Evolutionary conservation across 2,329 filamentous ascomycete genomes (phyloP).

Genomic region (Cordyceps cicadae): DNA sequence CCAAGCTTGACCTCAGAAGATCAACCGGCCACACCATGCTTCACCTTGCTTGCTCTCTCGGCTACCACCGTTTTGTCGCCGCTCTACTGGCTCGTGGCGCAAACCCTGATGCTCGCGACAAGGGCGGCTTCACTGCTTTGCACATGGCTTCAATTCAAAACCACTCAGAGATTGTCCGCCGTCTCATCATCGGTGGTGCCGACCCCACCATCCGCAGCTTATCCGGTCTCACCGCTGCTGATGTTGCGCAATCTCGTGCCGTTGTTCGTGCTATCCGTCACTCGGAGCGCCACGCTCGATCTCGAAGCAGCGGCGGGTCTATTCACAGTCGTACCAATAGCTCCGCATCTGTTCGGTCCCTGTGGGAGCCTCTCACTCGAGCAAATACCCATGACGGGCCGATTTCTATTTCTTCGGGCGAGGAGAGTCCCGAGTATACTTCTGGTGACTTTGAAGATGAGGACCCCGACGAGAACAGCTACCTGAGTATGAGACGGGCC

Average conservation of each 20-base stretch:
- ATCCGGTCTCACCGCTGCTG: constrained; percentile 61
- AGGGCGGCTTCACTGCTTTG: constrained; percentile 72
- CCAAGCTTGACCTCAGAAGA: constrained; percentile 56
- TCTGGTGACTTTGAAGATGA: constrained; percentile 36
- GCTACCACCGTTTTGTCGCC: constrained; percentile 66
- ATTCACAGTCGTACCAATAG: constrained; percentile 57
- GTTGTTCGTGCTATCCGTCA: constrained; percentile 56
- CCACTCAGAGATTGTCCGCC: constrained; percentile 66
- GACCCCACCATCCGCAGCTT: constrained; percentile 63
- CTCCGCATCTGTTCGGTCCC: constrained; percentile 55
- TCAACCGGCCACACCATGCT: constrained; percentile 72
- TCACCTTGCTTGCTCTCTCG: constrained; percentile 68
- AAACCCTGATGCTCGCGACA: constrained; percentile 65
- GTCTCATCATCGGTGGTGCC: constrained; percentile 64
- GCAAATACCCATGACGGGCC: constrained; percentile 25
- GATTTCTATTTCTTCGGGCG: constrained; percentile 34
- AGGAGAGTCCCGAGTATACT: constrained; percentile 37
- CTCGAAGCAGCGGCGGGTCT: constrained; percentile 59
- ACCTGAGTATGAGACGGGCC: constrained; percentile 28
- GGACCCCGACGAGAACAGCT: constrained; percentile 29
- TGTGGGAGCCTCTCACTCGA: constrained; percentile 50
- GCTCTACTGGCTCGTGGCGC: constrained; percentile 71
- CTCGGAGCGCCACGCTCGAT: constrained; percentile 54
- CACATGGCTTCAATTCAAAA: constrained; percentile 73
- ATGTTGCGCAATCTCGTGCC: constrained; percentile 58